These are phyloP conservation scores for Pleurotus djamor DNA, from an alignment of 768 basidiomycete species.

Conservation along the genomic window DNA sequence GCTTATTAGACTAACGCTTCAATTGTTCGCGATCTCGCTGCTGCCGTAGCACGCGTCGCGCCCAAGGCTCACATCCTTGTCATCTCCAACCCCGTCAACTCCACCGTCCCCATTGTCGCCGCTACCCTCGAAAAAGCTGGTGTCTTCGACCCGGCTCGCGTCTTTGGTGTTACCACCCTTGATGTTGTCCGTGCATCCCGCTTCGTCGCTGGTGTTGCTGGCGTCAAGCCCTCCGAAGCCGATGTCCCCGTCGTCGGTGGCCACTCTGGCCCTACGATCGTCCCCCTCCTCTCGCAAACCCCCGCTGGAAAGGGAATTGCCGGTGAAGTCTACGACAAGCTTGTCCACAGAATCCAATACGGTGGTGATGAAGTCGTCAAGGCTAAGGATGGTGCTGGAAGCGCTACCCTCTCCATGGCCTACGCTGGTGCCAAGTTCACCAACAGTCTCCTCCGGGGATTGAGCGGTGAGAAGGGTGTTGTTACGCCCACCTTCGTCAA, in stretches of 20 bases:
- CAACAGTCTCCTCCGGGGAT: slow-evolving; percentile 74
- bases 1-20: slow-evolving; percentile 84
- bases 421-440: slow-evolving; percentile 94
- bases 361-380: slow-evolving; percentile 99
- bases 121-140: slow-evolving; percentile 89
- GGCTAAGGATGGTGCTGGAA: slow-evolving; percentile 95
- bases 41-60: slow-evolving; percentile 79
- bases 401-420: slow-evolving; percentile 94
- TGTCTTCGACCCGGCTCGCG: slow-evolving; percentile 82
- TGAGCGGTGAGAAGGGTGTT: slow-evolving; percentile 88
- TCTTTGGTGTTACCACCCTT: slow-evolving; percentile 98
- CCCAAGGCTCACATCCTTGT: slow-evolving; percentile 93
- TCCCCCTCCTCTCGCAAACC: slow-evolving; percentile 90
- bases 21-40: slow-evolving; percentile 94
- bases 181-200: slow-evolving; percentile 96
- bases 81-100: slow-evolving; percentile 99
- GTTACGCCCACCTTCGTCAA: slow-evolving; percentile 86
- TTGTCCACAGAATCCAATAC: slow-evolving; percentile 94
- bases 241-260: slow-evolving; percentile 89
- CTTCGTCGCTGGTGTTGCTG: slow-evolving; percentile 76
- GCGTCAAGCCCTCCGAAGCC: slow-evolving; percentile 63
- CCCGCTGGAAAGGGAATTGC: slow-evolving; percentile 65
- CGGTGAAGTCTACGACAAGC: slow-evolving; percentile 71
- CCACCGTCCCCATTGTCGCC: slow-evolving; percentile 96
- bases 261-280: slow-evolving; percentile 96